A percentile compares a stretch with the other conserved stretches of the same genome.
Conservation (phyloP, 495 filamentous ascomycete genomes). For the Penicillium roqueforti region DNA sequence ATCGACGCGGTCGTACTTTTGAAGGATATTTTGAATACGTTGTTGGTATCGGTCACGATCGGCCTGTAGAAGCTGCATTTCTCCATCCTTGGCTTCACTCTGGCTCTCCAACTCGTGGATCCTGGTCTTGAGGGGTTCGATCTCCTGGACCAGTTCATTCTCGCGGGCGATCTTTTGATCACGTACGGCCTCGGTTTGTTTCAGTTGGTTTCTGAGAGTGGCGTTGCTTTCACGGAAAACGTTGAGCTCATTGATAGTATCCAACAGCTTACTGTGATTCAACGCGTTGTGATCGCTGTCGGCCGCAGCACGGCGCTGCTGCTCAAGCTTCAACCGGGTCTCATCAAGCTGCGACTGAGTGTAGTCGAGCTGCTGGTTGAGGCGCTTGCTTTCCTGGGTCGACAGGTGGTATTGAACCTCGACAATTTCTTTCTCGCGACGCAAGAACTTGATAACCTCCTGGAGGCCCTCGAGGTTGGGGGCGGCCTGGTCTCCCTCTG, state of each 20-base stretch:
- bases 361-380: conserved; percentile 87
- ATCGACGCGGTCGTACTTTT: conserved; percentile 93
- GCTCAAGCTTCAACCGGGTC: conserved; percentile 74
- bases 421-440: conserved; percentile 96
- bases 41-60: conserved; percentile 91
- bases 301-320: conserved; percentile 74
- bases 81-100: conserved; percentile 72
- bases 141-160: conserved; percentile 65
- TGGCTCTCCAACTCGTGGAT: conserved; percentile 78
- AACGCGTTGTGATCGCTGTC: conserved; percentile 65
- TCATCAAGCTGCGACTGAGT: conserved; percentile 83
- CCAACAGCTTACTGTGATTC: conserved; percentile 82
- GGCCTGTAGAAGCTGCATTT: conserved; percentile 77
- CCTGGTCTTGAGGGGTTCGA: conserved; percentile 75
- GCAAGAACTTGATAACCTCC: conserved; percentile 82
- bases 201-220: conserved; percentile 78
- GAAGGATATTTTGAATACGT: conserved; percentile 86
- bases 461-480: conserved; percentile 68
- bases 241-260: conserved; percentile 91
- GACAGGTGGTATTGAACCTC: conserved; percentile 91
- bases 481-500: conserved; percentile 35
- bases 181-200: conserved; percentile 69
- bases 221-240: conserved; percentile 89
- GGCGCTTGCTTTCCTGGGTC: conserved; percentile 74
- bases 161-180: conserved; percentile 69